A percentile compares a stretch with the other conserved stretches of the same genome.
Evolutionary conservation across 176 grass and related monocot species (phyloP).

Genomic region (Oryza nivara): DNA sequence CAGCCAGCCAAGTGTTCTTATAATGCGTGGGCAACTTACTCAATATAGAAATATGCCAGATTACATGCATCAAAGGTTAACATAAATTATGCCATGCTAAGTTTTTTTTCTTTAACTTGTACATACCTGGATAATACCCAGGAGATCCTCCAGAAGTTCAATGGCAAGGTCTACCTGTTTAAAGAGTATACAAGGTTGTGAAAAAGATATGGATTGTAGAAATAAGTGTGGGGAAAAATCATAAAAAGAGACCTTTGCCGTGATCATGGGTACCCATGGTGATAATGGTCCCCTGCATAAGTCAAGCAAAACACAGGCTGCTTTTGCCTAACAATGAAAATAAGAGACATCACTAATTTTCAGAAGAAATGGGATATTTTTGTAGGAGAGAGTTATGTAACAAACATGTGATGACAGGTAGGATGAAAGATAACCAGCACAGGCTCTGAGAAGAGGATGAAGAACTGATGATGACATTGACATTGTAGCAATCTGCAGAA

Average conservation of each 20-base stretch:
- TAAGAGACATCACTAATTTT: constrained; percentile 33
- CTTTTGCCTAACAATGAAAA: constrained; percentile 68
- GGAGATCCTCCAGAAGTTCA: constrained; percentile 80
- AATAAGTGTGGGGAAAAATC: constrained; percentile 35
- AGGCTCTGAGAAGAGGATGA: constrained; percentile 81
- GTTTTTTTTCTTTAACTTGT: constrained; percentile 12
- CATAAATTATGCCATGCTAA: constrained; percentile 15
- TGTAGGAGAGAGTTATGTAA: constrained; percentile 46
- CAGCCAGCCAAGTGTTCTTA: neutral
- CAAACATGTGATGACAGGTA: constrained; percentile 79
- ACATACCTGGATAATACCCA: constrained; percentile 86
- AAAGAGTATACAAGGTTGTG: constrained; percentile 34
- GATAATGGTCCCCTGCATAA: constrained; percentile 78
- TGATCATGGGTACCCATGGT: constrained; percentile 86
- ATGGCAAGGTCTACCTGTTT: constrained; percentile 83
- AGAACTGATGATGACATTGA: constrained; percentile 73
- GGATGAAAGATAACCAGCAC: constrained; percentile 94
- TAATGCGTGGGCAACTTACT: neutral
- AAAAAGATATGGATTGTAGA: constrained; percentile 26
- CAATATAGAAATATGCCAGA: constrained; percentile 18
- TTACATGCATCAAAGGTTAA: constrained; percentile 28
- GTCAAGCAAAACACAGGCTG: constrained; percentile 93
- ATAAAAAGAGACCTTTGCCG: constrained; percentile 66
- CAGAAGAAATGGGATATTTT: constrained; percentile 26
- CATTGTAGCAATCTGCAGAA: constrained; percentile 82